A percentile compares a stretch with the other conserved stretches of the same genome.
These are phyloP conservation scores for Volvox africanus DNA, from an alignment of 139 green algal genomes.

Conservation along the genomic window DNA sequence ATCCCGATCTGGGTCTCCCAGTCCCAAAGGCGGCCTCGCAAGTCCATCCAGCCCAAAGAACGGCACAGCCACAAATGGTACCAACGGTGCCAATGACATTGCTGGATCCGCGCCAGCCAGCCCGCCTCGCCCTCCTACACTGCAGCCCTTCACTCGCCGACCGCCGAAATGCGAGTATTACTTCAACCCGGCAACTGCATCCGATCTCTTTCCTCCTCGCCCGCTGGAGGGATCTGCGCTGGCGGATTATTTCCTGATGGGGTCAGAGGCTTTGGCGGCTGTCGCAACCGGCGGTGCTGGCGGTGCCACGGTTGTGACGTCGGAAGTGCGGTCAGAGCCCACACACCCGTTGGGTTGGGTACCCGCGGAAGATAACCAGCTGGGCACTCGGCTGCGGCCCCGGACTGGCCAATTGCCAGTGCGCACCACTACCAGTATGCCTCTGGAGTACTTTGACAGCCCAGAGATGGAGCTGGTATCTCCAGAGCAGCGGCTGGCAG, in stretches of 20 bases:
- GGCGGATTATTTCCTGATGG: conserved; percentile 37
- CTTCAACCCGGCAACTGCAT: conserved; percentile 7
- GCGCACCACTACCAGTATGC: conserved; percentile 58
- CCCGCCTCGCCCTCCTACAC: background rate
- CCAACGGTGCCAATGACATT: background rate
- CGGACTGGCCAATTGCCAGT: conserved; percentile 60
- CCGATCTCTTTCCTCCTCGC: conserved; percentile 20
- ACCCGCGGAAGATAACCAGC: conserved; percentile 52
- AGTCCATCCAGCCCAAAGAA: background rate
- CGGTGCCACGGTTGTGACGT: background rate
- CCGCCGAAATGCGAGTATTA: conserved; percentile 9
- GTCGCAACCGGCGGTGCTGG: background rate
- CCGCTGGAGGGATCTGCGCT: conserved; percentile 21
- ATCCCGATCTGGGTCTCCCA: background rate
- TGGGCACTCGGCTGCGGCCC: conserved; percentile 51
- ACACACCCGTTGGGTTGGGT: conserved; percentile 67
- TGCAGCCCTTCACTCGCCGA: background rate
- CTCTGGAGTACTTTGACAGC: conserved; percentile 77
- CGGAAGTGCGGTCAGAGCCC: conserved; percentile 18
- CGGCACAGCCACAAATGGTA: background rate
- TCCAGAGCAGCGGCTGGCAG: conserved; percentile 56
- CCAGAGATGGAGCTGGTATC: conserved; percentile 70
- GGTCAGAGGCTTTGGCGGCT: background rate
- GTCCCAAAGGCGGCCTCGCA: background rate
- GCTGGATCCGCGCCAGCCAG: background rate